Evolutionary conservation across 495 filamentous ascomycete species (phyloP), one percentile per base, ranked within the genome.

Genomic region (Hypomontagnella submonticulosa): DNA sequence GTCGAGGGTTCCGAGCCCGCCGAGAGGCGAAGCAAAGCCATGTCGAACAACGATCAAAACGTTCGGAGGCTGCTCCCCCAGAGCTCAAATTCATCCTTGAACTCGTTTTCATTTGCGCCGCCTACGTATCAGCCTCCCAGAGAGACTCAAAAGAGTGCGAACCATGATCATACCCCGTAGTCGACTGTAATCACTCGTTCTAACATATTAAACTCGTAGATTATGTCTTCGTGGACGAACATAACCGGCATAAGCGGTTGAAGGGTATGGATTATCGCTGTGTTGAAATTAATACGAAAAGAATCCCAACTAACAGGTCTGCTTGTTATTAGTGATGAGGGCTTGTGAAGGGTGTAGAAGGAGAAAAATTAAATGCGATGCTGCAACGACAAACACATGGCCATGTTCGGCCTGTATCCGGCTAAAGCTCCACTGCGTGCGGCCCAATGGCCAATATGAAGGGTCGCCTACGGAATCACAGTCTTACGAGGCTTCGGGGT

Each of bases 191-290:
- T 20, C 52, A 23, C 20, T 43, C 52, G 19, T 65, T 70, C 71
- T 76, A 61, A 70, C 67, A 5, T 30, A 34, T 10, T 60, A 32
- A 36, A 38, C 27, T 55, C 61, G 20, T 65, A 97, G 93, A 97
- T 72, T 99, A 97, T 90, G 95, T 99, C 44, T 99, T 99, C 71
- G 95, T 99, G 50, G 96, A 99, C 76, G 95, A 99, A 77, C 94
- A 99, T 75, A 99, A 98, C 77, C 88, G 95, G 42, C 95, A 99
- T 79, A 97, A 97, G 80, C 85, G 95, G 64, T 80, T 98, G 54
- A 99, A 99, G 82, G 93, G 93, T 97, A 86, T 71, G 77, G 42
- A 51, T 40, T n/a, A 58, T 38, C 40, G 34, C 44, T 53, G 49
- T 19, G 51, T 32, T n/a, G n/a, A 51, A 34, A 42, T 13, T 56